Evolutionary conservation across 495 filamentous ascomycete species (phyloP).

Genomic region (Trichoderma parareesei): DNA sequence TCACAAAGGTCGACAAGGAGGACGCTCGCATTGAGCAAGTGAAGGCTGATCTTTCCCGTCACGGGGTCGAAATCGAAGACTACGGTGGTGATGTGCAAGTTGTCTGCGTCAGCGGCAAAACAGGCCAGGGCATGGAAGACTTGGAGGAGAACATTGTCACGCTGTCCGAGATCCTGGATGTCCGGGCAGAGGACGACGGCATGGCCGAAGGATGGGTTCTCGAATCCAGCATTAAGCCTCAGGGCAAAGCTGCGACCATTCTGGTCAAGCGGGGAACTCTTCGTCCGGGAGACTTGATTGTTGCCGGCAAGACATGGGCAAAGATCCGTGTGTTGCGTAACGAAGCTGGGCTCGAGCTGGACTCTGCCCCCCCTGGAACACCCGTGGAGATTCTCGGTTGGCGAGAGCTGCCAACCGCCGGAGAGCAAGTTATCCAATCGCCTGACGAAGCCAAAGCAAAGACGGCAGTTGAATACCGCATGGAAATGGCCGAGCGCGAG

Average conservation of each 20-base stretch:
- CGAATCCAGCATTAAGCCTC: slow-evolving; percentile 82
- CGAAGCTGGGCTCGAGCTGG: slow-evolving; percentile 67
- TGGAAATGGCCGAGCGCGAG: slow-evolving; percentile 40
- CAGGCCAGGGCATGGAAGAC: slow-evolving; percentile 83
- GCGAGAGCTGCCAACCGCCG: slow-evolving; percentile 84
- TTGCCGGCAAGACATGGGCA: slow-evolving; percentile 80
- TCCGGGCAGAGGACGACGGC: slow-evolving; percentile 69
- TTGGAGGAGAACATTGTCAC: slow-evolving; percentile 83
- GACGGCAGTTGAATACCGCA: slow-evolving; percentile 67
- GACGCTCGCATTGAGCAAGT: slow-evolving; percentile 70
- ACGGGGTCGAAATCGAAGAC: slow-evolving; percentile 89
- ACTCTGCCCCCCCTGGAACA: slow-evolving; percentile 74
- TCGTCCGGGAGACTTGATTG: slow-evolving; percentile 69
- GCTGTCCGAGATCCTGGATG: slow-evolving; percentile 81
- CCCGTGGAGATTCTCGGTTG: slow-evolving; percentile 92
- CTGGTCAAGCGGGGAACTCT: slow-evolving; percentile 85
- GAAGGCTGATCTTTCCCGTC: slow-evolving; percentile 76
- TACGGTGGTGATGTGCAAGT: slow-evolving; percentile 92
- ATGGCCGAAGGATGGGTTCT: slow-evolving; percentile 88
- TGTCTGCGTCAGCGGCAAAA: slow-evolving; percentile 86
- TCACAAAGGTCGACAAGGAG: slow-evolving; percentile 93
- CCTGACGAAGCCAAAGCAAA: slow-evolving; percentile 71
- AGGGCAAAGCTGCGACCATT: slow-evolving; percentile 81
- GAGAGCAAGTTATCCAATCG: slow-evolving; percentile 80
- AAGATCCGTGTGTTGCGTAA: slow-evolving; percentile 75